Conservation (phyloP, 1,284 basidiomycete species). For the Cystobasidium pallidum region DNA sequence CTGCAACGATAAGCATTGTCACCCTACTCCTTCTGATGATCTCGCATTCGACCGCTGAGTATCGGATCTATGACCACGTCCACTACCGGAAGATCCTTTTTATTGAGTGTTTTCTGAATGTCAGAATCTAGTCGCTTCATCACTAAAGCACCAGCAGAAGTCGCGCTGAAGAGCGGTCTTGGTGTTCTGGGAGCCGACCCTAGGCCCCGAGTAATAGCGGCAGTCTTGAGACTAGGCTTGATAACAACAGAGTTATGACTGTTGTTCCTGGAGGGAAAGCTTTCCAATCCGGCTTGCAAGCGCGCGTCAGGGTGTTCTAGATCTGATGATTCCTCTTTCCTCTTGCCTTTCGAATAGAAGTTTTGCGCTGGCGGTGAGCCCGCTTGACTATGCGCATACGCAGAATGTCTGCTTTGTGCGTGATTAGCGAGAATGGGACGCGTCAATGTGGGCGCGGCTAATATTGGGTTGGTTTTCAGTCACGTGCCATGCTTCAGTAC, state of each 20-base stretch:
- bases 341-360: constrained; percentile 4
- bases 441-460: constrained; percentile 18
- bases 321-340: constrained; percentile 15
- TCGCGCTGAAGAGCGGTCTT: constrained; percentile 63
- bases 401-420: neutral
- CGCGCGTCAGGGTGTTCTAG: constrained; percentile 15
- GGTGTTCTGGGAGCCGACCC: constrained; percentile 13
- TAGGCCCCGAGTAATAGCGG: constrained; percentile 2
- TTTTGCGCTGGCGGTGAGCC: constrained; percentile 9
- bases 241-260: neutral
- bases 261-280: constrained; percentile 11
- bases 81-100: constrained; percentile 68
- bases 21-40: constrained; percentile 82
- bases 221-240: constrained; percentile 32
- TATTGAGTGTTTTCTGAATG: constrained; percentile 71
- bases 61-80: constrained; percentile 93
- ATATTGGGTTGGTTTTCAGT: constrained; percentile 6
- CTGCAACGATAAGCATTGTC: constrained; percentile 4
- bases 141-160: constrained; percentile 74
- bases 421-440: neutral
- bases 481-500: neutral
- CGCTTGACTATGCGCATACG: neutral
- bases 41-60: constrained; percentile 74
- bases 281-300: constrained; percentile 2
- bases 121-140: constrained; percentile 77